Evolutionary conservation across 768 basidiomycete genomes (phyloP), one percentile per base, ranked within the genome.

Genomic region (Strobilomyces dryophilus): DNA sequence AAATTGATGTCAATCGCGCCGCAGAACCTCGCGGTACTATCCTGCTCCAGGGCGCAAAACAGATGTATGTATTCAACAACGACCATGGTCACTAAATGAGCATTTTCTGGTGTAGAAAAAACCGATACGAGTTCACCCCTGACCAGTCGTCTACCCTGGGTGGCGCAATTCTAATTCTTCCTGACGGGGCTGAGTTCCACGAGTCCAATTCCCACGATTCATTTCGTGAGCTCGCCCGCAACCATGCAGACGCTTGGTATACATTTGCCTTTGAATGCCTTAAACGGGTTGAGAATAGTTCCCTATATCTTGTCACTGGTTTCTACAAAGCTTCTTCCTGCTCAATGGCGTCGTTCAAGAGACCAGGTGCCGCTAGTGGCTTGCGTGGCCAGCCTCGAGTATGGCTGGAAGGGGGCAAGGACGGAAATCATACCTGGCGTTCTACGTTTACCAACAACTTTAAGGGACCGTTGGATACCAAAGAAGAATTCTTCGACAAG

Each of bases 91-190:
- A 12, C 41, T 26, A 14, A 42, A 42, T 14, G 5, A 42, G 7
- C 14, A 24, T 42, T 14, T 42, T 2, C 20, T 5, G 8, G 2
- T 42, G 5, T 42, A 42, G 41, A 1, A 24, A 5, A 1, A 24
- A 5, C 5, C 21, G 7, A 26, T 8, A 31, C 34, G 24, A 54
- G 21, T 57, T 54, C 18, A 35, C 20, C 24, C 4, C n/a, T n/a
- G 24, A 24, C 18, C 17, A 6, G 29, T 29, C 48, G 3, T 45
- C 37, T 2, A 27, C 52, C 10, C 12, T 34, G n/a, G 60, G 62
- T 52, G 69, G 65, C 11, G 65, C 71, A 14, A 52, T 70, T 11
- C 52, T 72, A 0, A 47, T 65, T 6, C 61, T 71, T 41, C 69
- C 70, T 5, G 53, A 64, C 9, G 72, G 67, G 9, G 61, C 65